Percentiles rank a stretch among this genome's conserved stretches.
Conservation (phyloP, 2,329 filamentous ascomycete genomes). For the Atkinsonella hypoxylon region DNA sequence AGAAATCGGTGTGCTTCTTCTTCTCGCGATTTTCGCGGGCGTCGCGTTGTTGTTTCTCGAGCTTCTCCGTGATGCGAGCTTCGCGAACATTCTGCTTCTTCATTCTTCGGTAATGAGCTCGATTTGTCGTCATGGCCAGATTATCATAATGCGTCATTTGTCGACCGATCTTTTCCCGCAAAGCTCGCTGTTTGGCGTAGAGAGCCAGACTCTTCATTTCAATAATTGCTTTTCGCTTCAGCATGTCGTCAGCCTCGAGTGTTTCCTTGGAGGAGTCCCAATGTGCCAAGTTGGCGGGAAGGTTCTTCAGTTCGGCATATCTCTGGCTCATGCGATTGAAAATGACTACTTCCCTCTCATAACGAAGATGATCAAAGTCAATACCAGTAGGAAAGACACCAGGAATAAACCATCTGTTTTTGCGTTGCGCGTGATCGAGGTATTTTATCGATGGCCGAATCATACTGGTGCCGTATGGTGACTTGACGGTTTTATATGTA, state of each 20-base stretch:
- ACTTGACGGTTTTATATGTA: conserved; percentile 62
- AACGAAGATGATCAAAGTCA: conserved; percentile 73
- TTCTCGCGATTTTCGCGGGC: conserved; percentile 92
- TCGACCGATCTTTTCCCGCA: conserved; percentile 77
- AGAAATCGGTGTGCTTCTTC: conserved; percentile 90
- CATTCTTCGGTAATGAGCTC: conserved; percentile 77
- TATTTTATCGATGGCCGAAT: conserved; percentile 58
- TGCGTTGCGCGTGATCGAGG: conserved; percentile 62
- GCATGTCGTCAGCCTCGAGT: conserved; percentile 60
- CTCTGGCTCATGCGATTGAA: conserved; percentile 84
- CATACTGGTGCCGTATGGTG: conserved; percentile 51
- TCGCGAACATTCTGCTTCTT: conserved; percentile 97
- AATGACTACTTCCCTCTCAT: conserved; percentile 76
- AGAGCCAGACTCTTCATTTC: conserved; percentile 87
- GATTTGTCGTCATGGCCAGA: conserved; percentile 92
- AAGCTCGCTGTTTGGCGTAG: conserved; percentile 75
- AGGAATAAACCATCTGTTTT: conserved; percentile 69
- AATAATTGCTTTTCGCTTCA: conserved; percentile 84
- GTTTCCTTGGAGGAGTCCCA: conserved; percentile 67
- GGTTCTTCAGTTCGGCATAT: conserved; percentile 69
- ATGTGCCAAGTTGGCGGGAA: conserved; percentile 75
- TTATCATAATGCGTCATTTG: conserved; percentile 96
- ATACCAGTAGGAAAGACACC: conserved; percentile 82
- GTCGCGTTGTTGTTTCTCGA: conserved; percentile 97
- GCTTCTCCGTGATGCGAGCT: conserved; percentile 93